phyloP scores from a whole-genome alignment of 225 moss, liverwort and hornwort species.

The Rhytidiadelphus loreus region DNA sequence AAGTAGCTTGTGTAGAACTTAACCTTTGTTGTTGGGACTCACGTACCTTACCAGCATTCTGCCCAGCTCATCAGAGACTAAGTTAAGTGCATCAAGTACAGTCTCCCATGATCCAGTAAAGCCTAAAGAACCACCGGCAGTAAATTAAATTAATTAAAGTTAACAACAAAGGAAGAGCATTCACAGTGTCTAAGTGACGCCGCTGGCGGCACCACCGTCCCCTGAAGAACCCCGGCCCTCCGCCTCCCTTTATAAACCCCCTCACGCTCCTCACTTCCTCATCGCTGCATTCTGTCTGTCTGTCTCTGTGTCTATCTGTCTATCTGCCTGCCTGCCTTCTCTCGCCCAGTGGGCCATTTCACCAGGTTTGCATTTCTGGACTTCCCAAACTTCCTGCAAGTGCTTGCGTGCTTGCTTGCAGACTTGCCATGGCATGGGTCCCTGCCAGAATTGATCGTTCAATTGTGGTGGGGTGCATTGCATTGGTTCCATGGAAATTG shows the following conservation, averaged over 20 bases:
- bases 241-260: constrained; percentile 1
- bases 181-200: neutral
- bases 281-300: neutral
- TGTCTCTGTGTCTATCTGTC: neutral
- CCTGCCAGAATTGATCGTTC: neutral
- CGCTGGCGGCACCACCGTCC: neutral
- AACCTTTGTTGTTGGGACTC: neutral
- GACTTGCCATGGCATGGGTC: neutral
- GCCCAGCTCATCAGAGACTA: neutral
- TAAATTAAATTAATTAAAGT: neutral
- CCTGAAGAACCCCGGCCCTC: neutral
- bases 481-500: neutral
- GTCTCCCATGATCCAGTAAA: neutral
- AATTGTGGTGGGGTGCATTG: neutral
- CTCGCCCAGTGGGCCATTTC: neutral
- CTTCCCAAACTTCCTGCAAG: neutral
- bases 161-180: neutral
- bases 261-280: neutral
- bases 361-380: neutral
- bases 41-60: neutral
- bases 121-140: neutral
- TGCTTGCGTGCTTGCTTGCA: neutral
- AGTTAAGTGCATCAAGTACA: neutral
- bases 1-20: neutral
- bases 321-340: neutral